Conservation (phyloP, 805 yeast genomes). For the Saccharomycopsis fibuligera region DNA sequence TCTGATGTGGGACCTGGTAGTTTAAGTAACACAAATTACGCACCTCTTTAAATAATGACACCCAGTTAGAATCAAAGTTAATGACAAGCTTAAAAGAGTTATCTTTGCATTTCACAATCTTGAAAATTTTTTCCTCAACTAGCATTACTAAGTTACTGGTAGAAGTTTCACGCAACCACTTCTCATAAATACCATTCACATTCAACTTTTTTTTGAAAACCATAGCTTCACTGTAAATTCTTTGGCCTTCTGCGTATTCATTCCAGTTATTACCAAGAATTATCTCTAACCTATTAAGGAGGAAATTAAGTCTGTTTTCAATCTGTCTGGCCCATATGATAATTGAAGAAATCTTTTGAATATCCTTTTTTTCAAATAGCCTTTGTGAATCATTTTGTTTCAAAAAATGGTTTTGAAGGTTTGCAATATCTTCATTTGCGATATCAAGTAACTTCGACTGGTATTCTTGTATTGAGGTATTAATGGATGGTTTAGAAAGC, state of each 20-base stretch:
- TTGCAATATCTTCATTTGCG: slow-evolving; percentile 41
- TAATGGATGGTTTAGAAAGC: slow-evolving; percentile 45
- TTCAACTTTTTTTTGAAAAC: slow-evolving; percentile 42
- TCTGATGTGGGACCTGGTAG: slow-evolving; percentile 49
- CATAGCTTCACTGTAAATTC: slow-evolving; percentile 44
- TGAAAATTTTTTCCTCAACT: slow-evolving; percentile 34
- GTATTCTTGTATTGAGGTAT: slow-evolving; percentile 54
- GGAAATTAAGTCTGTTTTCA: slow-evolving; percentile 34
- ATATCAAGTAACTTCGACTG: slow-evolving; percentile 45
- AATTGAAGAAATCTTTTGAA: slow-evolving; percentile 42
- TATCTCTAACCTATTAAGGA: slow-evolving; percentile 40
- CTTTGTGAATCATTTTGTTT: slow-evolving; percentile 31
- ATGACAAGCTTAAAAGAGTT: slow-evolving; percentile 2
- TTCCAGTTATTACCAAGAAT: slow-evolving; percentile 59
- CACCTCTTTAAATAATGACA: slow-evolving; percentile 47
- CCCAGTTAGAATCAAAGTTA: slow-evolving; percentile 43
- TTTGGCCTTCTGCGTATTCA: slow-evolving; percentile 59
- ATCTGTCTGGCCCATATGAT: slow-evolving; percentile 51
- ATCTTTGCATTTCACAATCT: slow-evolving; percentile 28
- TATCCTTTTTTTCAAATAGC: slow-evolving; percentile 36
- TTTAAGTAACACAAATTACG: slow-evolving; percentile 43
- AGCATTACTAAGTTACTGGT: slow-evolving; percentile 16
- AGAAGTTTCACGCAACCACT: slow-evolving; percentile 40
- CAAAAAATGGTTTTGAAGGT: slow-evolving; percentile 36
- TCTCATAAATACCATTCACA: slow-evolving; percentile 33